Evolutionary conservation across 306 rosid genomes (phyloP), one percentile per base, ranked within the genome.

Genomic region (Amphicarpaea edgeworthii): DNA sequence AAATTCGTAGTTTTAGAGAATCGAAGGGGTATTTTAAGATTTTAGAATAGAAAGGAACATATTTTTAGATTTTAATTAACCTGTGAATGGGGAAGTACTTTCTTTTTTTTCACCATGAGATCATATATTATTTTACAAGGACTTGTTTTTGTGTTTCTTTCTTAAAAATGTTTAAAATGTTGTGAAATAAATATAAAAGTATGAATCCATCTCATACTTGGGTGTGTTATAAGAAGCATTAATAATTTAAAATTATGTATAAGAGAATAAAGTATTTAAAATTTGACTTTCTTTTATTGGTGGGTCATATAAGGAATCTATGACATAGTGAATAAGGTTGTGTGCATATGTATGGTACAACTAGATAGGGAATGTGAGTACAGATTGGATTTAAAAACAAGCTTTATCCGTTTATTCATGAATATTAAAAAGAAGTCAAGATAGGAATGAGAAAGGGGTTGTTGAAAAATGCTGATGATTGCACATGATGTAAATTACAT

Each of bases 401-500:
- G 50, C 60, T 62, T 81, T 73, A 77, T 73, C 74, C 61, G 24
- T 77, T 74, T 54, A 57, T 78, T 53, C 17, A 50, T 63, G 40
- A 34, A 79, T 64, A 21, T 45, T 16, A 16, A 61, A 34, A 30
- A 38, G 34, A 78, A 70, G 85, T 78, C 83, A 74, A 81, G 79
- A 78, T 78, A 26, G 21, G 64, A 81, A 40, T 77, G 43, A 21
- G 66, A 51, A 73, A 76, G 12, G 46, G 68, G 32, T 54, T 34
- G 77, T 59, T 45, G 54, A 49, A 73, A 47, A 73, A 47, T 73
- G 53, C 54, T 34, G 73, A 68, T 79, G 79, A 87, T 79, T 72
- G 85, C 86, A 81, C 86, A 79, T 86, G 82, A 76, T 79, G 26
- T 21, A 37, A 64, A 80, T 83, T 66, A 26, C 46, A 24, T 54